Evolutionary conservation across 2,329 filamentous ascomycete genomes (phyloP).

Genomic region (Rhynchosporium secalis): DNA sequence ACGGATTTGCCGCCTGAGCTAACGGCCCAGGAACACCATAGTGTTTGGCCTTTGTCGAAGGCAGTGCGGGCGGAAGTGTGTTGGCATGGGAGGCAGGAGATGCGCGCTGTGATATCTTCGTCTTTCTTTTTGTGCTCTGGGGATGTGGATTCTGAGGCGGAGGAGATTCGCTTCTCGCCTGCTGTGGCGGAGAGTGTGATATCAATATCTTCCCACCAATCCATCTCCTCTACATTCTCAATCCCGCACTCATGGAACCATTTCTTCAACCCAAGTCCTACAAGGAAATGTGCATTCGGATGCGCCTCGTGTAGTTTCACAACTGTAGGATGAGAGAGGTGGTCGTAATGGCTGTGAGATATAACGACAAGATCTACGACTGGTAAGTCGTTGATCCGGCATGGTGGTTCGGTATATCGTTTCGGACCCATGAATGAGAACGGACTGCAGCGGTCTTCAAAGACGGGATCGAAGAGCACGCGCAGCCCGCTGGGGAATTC

Average conservation of each 20-base stretch:
- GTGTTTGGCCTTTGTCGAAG: constrained; percentile 68
- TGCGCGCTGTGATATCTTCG: constrained; percentile 62
- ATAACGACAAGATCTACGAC: constrained; percentile 63
- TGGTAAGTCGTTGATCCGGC: constrained; percentile 75
- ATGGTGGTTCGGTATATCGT: constrained; percentile 76
- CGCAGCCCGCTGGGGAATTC: constrained; percentile 85
- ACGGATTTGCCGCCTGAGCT: constrained; percentile 73
- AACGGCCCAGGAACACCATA: constrained; percentile 89
- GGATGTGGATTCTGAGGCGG: constrained; percentile 30
- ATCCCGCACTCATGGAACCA: constrained; percentile 79
- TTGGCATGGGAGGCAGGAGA: constrained; percentile 82
- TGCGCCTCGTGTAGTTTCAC: constrained; percentile 68
- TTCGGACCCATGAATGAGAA: constrained; percentile 69
- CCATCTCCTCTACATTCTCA: constrained; percentile 78
- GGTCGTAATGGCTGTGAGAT: constrained; percentile 78
- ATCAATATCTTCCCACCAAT: constrained; percentile 90
- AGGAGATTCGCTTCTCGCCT: constrained; percentile 34
- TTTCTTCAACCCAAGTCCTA: constrained; percentile 75
- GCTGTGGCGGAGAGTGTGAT: constrained; percentile 57
- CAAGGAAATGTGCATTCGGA: constrained; percentile 83
- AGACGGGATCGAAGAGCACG: constrained; percentile 91
- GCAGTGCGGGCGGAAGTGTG: constrained; percentile 70
- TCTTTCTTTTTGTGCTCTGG: constrained; percentile 30
- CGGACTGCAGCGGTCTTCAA: constrained; percentile 83
- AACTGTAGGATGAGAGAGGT: constrained; percentile 77